Conservation (phyloP, 345 rosid species). For the Ricinus communis region DNA sequence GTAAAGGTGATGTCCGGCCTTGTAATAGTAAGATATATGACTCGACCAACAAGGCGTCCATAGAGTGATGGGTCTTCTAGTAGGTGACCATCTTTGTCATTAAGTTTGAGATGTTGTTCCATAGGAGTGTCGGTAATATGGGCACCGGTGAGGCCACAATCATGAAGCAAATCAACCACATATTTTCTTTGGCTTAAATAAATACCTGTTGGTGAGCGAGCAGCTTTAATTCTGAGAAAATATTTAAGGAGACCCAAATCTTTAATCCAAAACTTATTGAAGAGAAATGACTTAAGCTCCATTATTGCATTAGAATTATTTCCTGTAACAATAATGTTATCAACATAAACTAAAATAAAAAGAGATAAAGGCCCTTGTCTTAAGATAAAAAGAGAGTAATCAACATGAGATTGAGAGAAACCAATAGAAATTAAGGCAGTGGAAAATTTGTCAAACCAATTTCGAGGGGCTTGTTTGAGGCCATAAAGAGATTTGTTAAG, state of each 20-base stretch:
- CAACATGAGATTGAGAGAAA: not conserved
- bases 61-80: not conserved
- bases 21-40: not conserved
- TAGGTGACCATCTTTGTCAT: not conserved
- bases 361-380: not conserved
- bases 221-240: not conserved
- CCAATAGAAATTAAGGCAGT: not conserved
- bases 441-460: not conserved
- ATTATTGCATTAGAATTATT: not conserved
- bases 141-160: not conserved
- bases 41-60: not conserved
- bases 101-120: not conserved
- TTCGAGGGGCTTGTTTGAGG: not conserved
- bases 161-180: too few species aligned
- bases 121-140: not conserved
- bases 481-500: not conserved
- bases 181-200: not conserved
- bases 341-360: not conserved
- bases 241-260: not conserved
- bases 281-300: not conserved
- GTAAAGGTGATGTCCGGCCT: not conserved
- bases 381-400: not conserved
- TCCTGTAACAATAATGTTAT: not conserved
- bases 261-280: not conserved
- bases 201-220: too few species aligned